Evolutionary conservation across 2,329 filamentous ascomycete species (phyloP).

Genomic region (Ascochyta rabiei): DNA sequence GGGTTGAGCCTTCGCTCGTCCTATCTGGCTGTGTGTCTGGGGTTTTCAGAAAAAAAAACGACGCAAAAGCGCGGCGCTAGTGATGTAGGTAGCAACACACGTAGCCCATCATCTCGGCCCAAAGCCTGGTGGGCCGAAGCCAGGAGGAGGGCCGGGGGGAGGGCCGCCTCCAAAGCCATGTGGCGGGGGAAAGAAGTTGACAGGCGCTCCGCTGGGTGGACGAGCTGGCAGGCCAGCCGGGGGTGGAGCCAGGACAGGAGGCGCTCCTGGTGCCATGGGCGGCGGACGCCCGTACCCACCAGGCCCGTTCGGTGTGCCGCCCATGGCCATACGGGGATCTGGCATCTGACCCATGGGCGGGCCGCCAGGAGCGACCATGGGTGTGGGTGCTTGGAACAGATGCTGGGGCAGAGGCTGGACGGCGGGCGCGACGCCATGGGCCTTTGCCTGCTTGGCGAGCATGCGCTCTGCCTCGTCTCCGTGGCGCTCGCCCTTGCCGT

Average conservation of each 20-base stretch:
- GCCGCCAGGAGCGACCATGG: constrained; percentile 21
- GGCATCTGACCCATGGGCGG: constrained; percentile 53
- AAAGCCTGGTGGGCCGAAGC: constrained; percentile 24
- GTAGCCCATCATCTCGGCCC: constrained; percentile 6
- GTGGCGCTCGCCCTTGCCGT: constrained; percentile 94
- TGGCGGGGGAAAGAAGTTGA: constrained; percentile 38
- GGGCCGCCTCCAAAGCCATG: constrained; percentile 33
- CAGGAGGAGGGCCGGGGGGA: constrained; percentile 18
- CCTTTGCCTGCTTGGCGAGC: constrained; percentile 89
- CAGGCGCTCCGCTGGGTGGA: constrained; percentile 69
- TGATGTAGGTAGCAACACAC: not conserved
- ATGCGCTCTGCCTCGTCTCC: constrained; percentile 92
- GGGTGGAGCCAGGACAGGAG: constrained; percentile 47
- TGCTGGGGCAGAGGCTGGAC: constrained; percentile 76
- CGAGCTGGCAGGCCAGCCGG: constrained; percentile 54
- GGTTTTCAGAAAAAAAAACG: too few relatives aligned
- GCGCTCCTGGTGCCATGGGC: constrained; percentile 34
- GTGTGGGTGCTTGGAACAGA: constrained; percentile 60
- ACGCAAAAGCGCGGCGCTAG: constrained; percentile 2
- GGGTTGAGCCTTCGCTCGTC: not conserved
- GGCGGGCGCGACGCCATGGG: constrained; percentile 88
- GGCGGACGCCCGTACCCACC: constrained; percentile 43
- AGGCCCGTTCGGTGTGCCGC: constrained; percentile 49
- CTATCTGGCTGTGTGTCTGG: too few relatives aligned
- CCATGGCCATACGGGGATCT: constrained; percentile 37